A percentile compares a stretch with the other conserved stretches of the same genome.
These are phyloP conservation scores for Linnemannia elongata DNA, from an alignment of 192 early-diverging fungal species.

Conservation along the genomic window DNA sequence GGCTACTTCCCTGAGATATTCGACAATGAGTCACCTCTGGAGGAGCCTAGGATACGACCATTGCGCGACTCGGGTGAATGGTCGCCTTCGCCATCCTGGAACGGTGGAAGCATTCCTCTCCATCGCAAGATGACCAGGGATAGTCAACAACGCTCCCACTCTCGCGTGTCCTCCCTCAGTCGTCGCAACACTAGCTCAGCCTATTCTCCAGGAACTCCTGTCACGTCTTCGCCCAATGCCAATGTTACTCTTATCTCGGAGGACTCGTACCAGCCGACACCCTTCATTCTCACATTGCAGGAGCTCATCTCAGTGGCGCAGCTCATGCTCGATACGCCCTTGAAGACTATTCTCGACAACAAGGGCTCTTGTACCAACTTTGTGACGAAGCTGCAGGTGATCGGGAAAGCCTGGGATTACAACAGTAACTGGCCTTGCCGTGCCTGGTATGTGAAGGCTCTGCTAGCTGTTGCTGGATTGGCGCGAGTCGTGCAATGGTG, in stretches of 20 bases:
- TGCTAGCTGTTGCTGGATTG: constrained; percentile 81
- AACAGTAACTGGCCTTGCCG: constrained; percentile 76
- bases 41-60: constrained; percentile 36
- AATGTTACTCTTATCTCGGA: constrained; percentile 62
- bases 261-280: constrained; percentile 65
- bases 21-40: constrained; percentile 40
- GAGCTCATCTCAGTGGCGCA: constrained; percentile 81
- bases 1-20: constrained; percentile 53
- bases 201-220: constrained; percentile 34
- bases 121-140: constrained; percentile 51
- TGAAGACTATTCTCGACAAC: constrained; percentile 70
- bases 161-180: constrained; percentile 42
- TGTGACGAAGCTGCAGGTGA: constrained; percentile 68
- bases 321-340: constrained; percentile 76
- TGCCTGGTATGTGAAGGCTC: constrained; percentile 71
- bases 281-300: constrained; percentile 72
- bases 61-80: constrained; percentile 52
- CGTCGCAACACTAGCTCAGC: constrained; percentile 25
- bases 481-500: constrained; percentile 84
- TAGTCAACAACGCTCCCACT: constrained; percentile 45
- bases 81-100: constrained; percentile 55
- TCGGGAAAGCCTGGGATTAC: constrained; percentile 74
- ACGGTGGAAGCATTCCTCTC: constrained; percentile 51
- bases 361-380: constrained; percentile 70
- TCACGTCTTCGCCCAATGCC: constrained; percentile 43